Evolutionary conservation across 352 stramenopile genomes (phyloP).

Genomic region (Poterioochromonas sp.): DNA sequence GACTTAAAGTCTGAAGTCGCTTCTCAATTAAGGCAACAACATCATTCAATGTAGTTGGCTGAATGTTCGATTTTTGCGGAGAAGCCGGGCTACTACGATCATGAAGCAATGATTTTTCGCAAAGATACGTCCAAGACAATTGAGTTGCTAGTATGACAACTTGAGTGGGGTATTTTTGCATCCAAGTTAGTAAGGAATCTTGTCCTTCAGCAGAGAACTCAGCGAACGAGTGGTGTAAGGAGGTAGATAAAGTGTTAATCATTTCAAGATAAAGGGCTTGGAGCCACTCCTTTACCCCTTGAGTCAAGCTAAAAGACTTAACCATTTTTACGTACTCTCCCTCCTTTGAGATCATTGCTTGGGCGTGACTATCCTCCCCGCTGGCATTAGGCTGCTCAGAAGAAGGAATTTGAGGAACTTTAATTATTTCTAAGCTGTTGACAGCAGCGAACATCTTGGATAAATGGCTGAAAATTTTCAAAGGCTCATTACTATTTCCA

Average conservation of each 20-base stretch:
- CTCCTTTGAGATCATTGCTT: constrained; percentile 93
- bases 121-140: constrained; percentile 88
- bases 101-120: constrained; percentile 76
- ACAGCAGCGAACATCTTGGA: constrained; percentile 99
- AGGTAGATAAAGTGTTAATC: constrained; percentile 83
- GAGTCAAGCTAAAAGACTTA: constrained; percentile 80
- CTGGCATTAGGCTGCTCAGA: constrained; percentile 8
- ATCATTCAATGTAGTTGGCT: constrained; percentile 46
- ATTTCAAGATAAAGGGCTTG: constrained; percentile 92
- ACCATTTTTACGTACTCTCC: constrained; percentile 91
- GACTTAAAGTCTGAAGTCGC: constrained; percentile 86
- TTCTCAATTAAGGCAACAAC: constrained; percentile 52
- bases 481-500: constrained; percentile 93
- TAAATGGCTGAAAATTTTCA: constrained; percentile 75
- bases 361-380: constrained; percentile 38
- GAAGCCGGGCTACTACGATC: constrained; percentile 56
- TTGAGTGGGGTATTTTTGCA: constrained; percentile 93
- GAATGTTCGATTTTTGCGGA: constrained; percentile 58
- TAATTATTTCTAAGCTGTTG: constrained; percentile 65
- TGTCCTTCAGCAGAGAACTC: constrained; percentile 62
- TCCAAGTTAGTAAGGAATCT: constrained; percentile 87
- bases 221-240: constrained; percentile 82
- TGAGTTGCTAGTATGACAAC: constrained; percentile 95
- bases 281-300: constrained; percentile 79
- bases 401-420: background rate